phyloP scores from a whole-genome alignment of 2,329 filamentous ascomycete genomes.

The Lomentospora prolificans region DNA sequence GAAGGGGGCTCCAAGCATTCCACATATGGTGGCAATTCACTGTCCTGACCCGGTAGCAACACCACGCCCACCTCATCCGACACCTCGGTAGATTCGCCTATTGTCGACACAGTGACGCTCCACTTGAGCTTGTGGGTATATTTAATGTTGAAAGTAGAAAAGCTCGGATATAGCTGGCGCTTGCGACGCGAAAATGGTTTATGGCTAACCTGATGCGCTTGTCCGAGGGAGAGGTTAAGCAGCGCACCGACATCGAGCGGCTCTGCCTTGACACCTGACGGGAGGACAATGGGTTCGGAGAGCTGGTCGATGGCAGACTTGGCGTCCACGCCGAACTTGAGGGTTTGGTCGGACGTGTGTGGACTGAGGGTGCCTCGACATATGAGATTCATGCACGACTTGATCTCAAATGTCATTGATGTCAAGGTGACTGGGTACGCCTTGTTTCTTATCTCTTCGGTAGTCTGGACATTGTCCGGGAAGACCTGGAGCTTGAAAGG shows the following conservation, averaged over 20 bases:
- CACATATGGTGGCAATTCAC: conserved; percentile 1
- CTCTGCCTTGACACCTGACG: conserved; percentile 5
- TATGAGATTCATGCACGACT: conserved; percentile 10
- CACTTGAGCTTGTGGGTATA: conserved; percentile 16
- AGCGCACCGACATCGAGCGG: conserved; percentile 9
- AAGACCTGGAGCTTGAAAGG: conserved; percentile 14
- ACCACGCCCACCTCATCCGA: not conserved
- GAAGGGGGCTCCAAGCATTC: no score
- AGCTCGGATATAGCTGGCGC: conserved; percentile 12
- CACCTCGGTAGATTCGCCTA: not conserved
- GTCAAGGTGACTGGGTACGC: conserved; percentile 12
- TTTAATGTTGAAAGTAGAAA: conserved; percentile 18
- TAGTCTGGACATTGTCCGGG: conserved; percentile 12
- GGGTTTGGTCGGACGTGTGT: conserved; percentile 3
- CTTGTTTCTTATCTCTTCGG: conserved; percentile 10
- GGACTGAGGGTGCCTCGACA: conserved; percentile 10
- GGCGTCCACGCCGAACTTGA: conserved; percentile 7
- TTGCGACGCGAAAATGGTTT: not conserved
- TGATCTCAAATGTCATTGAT: conserved; percentile 12
- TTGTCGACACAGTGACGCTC: conserved; percentile 9
- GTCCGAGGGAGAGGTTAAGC: conserved; percentile 4
- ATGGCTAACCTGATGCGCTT: not conserved
- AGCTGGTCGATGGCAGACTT: conserved; percentile 1
- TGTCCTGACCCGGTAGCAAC: not conserved
- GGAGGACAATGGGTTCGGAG: conserved; percentile 6